phyloP scores from a whole-genome alignment of 352 stramenopile genomes.

The Globisporangium rhizosaccharum region DNA sequence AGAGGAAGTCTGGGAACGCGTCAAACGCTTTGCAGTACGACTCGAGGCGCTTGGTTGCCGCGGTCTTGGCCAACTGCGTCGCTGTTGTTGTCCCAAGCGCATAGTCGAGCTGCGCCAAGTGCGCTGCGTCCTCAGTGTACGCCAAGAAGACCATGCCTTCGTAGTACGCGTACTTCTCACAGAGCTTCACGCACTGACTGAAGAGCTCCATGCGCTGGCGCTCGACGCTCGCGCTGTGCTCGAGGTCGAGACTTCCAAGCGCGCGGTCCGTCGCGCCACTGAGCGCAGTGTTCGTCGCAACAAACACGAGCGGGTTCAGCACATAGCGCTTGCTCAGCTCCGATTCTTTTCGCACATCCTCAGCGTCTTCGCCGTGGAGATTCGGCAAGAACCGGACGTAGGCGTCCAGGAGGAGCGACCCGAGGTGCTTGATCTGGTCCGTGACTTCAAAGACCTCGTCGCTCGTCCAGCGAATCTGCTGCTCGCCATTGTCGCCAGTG shows the following conservation, averaged over 20 bases:
- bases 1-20: constrained; percentile 61
- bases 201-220: constrained; percentile 56
- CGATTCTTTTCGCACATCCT: constrained; percentile 58
- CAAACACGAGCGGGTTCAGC: constrained; percentile 68
- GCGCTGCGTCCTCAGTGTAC: constrained; percentile 54
- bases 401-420: constrained; percentile 40
- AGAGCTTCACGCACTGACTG: constrained; percentile 44
- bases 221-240: constrained; percentile 14
- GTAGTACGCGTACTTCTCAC: constrained; percentile 73
- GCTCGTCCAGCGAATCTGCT: constrained; percentile 40
- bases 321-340: constrained; percentile 51
- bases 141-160: constrained; percentile 79
- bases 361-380: constrained; percentile 30
- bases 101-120: constrained; percentile 63
- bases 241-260: constrained; percentile 14
- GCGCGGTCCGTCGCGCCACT: neutral
- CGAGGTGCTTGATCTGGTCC: constrained; percentile 55
- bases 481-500: neutral
- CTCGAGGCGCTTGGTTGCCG: constrained; percentile 53
- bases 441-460: constrained; percentile 66
- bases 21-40: constrained; percentile 54
- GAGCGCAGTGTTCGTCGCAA: constrained; percentile 36
- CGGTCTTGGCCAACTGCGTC: constrained; percentile 32
- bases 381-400: constrained; percentile 48
- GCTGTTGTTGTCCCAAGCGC: constrained; percentile 29